phyloP scores from a whole-genome alignment of 257 asterid species.

The Jacaranda copaia region DNA sequence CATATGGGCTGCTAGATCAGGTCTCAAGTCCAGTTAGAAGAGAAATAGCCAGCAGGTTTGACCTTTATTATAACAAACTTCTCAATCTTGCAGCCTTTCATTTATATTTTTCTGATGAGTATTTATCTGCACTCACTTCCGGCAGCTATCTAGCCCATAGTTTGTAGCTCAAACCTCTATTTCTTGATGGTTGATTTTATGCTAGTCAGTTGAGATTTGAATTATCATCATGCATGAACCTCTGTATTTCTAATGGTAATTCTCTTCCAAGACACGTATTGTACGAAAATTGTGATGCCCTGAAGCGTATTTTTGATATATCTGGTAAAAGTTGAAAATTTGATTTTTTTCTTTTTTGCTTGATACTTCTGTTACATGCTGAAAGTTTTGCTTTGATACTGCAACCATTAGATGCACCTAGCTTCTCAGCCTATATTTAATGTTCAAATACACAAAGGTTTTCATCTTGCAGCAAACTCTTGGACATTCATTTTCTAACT shows the following conservation, averaged over 20 bases:
- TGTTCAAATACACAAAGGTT: too few relatives aligned
- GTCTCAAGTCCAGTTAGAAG: slow-evolving; percentile 45
- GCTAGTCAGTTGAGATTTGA: slow-evolving; percentile 3
- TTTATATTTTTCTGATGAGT: not conserved
- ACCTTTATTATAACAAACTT: not conserved
- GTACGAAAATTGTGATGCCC: not conserved
- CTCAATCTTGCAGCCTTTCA: slow-evolving; percentile 4
- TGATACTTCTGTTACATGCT: too few relatives aligned
- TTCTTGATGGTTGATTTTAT: slow-evolving; percentile 3
- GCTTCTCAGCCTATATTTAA: too few relatives aligned
- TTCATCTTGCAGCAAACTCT: too few relatives aligned
- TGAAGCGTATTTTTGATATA: not conserved
- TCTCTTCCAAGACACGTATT: not conserved
- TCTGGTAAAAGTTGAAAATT: not conserved
- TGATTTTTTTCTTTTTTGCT: too few relatives aligned
- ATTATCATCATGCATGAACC: slow-evolving; percentile 20
- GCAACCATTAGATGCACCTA: too few relatives aligned
- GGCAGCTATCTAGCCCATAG: slow-evolving; percentile 15
- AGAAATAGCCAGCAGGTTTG: slow-evolving; percentile 54
- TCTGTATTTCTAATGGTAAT: slow-evolving; percentile 11
- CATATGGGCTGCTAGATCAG: slow-evolving; percentile 39
- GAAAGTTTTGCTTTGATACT: too few relatives aligned
- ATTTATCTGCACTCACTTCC: slow-evolving; percentile 20
- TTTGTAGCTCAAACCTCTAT: not conserved
- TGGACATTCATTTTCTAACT: too few relatives aligned